Evolutionary conservation across 768 basidiomycete species (phyloP).

Genomic region (Gyrodon lividus): DNA sequence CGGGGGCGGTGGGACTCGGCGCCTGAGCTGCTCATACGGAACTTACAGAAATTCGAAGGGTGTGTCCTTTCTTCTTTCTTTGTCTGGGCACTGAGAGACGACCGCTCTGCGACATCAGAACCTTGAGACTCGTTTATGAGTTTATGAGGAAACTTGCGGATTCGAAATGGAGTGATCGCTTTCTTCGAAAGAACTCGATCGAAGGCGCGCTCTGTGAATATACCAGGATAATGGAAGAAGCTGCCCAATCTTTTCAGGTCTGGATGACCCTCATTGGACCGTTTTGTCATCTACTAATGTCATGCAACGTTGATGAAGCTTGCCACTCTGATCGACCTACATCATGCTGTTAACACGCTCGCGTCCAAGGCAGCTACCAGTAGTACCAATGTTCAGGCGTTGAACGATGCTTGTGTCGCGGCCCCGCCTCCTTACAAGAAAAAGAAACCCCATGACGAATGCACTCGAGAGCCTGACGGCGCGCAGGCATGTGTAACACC

Average conservation of each 20-base stretch:
- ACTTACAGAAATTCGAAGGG: slow-evolving; percentile 42
- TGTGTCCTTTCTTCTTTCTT: slow-evolving; percentile 18
- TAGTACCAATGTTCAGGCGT: background rate
- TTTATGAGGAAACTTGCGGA: slow-evolving; percentile 41
- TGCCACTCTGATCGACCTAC: slow-evolving; percentile 47
- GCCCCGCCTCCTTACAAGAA: slow-evolving; percentile 23
- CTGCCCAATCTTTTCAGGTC: slow-evolving; percentile 49
- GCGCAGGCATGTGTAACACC: background rate
- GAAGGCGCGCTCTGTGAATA: slow-evolving; percentile 39
- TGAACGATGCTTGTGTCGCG: background rate
- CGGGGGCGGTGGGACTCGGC: slow-evolving; percentile 43
- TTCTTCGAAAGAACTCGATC: slow-evolving; percentile 40
- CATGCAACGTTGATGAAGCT: slow-evolving; percentile 30
- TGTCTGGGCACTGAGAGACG: background rate
- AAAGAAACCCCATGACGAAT: background rate
- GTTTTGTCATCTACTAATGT: background rate
- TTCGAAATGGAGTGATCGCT: slow-evolving; percentile 41
- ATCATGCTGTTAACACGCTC: slow-evolving; percentile 36
- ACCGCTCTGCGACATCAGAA: slow-evolving; percentile 25
- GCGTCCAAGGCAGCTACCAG: slow-evolving; percentile 3
- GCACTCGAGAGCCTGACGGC: background rate
- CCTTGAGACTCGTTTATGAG: slow-evolving; percentile 36
- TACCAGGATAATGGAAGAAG: slow-evolving; percentile 39
- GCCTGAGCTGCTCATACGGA: slow-evolving; percentile 38
- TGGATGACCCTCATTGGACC: background rate